phyloP scores from a whole-genome alignment of 2,329 filamentous ascomycete genomes.

The Didymella lethalis region DNA sequence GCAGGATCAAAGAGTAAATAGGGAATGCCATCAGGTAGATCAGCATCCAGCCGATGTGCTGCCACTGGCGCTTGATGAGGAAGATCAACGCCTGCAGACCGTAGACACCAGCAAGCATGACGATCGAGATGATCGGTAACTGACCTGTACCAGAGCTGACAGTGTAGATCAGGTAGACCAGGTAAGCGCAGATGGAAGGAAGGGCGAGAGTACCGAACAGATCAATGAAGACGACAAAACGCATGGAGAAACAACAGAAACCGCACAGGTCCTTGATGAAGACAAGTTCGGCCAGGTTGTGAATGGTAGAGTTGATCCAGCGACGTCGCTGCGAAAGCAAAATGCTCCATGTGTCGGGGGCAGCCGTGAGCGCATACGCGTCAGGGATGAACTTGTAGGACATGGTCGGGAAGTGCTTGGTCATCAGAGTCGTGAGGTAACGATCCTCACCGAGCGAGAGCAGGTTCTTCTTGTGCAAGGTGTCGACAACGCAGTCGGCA shows the following conservation, averaged over 20 bases:
- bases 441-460: constrained; percentile 95
- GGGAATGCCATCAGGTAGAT: constrained; percentile 97
- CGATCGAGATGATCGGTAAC: constrained; percentile 85
- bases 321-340: constrained; percentile 96
- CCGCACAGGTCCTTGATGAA: constrained; percentile 93
- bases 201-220: constrained; percentile 91
- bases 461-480: constrained; percentile 93
- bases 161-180: constrained; percentile 85
- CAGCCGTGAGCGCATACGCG: constrained; percentile 91
- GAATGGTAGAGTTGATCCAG: constrained; percentile 99
- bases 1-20: constrained; percentile 88
- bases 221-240: constrained; percentile 94
- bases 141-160: constrained; percentile 73
- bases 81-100: constrained; percentile 96
- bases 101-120: constrained; percentile 90
- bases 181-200: constrained; percentile 85
- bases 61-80: constrained; percentile 96
- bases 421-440: constrained; percentile 97
- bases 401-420: constrained; percentile 95
- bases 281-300: constrained; percentile 92
- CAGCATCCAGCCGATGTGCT: constrained; percentile 99
- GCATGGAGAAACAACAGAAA: constrained; percentile 99
- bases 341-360: constrained; percentile 92
- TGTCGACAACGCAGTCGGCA: constrained; percentile 87
- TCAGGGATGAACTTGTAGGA: constrained; percentile 95